Evolutionary conservation across 371 early-diverging fungal genomes (phyloP).

Genomic region (Mortierella sp.): DNA sequence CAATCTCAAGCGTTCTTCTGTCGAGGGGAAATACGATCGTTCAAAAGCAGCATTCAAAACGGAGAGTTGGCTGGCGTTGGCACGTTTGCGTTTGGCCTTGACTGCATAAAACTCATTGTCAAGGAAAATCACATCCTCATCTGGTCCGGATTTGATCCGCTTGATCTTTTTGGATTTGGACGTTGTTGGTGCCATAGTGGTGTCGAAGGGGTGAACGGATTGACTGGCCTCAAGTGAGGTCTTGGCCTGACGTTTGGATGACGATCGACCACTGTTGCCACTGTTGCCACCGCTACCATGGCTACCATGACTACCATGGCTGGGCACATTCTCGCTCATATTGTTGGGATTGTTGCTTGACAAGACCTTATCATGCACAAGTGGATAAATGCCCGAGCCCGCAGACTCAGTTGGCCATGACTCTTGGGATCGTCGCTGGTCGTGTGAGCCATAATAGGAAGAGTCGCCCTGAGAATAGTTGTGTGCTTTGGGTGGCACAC

Average conservation of each 20-base stretch:
- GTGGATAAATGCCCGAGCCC: no score
- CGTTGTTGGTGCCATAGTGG: slow-evolving; percentile 10
- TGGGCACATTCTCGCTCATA: no score
- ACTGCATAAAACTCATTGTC: slow-evolving; percentile 53
- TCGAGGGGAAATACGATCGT: slow-evolving; percentile 71
- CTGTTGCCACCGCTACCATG: not conserved
- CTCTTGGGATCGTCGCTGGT: not conserved
- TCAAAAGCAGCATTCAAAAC: slow-evolving; percentile 66
- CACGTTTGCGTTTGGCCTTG: slow-evolving; percentile 70
- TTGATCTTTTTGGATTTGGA: slow-evolving; percentile 50
- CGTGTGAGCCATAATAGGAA: not conserved
- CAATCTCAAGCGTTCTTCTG: slow-evolving; percentile 83
- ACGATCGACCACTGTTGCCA: slow-evolving; percentile 7
- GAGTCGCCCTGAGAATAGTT: not conserved
- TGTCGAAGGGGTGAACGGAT: slow-evolving; percentile 51
- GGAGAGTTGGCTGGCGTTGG: slow-evolving; percentile 63
- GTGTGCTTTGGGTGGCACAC: slow-evolving; percentile 30
- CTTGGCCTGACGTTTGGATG: slow-evolving; percentile 31
- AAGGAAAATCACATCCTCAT: slow-evolving; percentile 47
- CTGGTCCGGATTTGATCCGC: slow-evolving; percentile 44
- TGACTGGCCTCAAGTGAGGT: slow-evolving; percentile 4
- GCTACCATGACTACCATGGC: no score
- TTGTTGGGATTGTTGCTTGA: no score
- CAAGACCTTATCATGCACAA: no score
- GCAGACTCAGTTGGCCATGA: no score